phyloP scores from a whole-genome alignment of 2,329 filamentous ascomycete genomes.

The Pseudogymnoascus destructans region DNA sequence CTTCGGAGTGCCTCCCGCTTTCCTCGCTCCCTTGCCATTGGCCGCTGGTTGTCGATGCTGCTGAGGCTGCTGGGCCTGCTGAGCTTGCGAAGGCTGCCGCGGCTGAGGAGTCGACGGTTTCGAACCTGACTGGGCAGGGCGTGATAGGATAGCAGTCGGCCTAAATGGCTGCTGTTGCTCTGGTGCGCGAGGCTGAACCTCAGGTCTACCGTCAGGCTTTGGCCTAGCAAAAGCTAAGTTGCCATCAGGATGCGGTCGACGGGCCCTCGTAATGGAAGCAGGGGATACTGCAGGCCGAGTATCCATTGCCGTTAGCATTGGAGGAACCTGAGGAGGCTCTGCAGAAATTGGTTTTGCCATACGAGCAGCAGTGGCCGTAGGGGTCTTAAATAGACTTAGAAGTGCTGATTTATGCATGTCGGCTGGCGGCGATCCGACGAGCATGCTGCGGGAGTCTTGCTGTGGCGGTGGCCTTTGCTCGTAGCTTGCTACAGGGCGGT shows the following conservation, averaged over 20 bases:
- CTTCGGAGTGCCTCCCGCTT: not conserved
- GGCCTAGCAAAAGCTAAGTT: constrained; percentile 12
- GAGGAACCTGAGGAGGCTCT: not conserved
- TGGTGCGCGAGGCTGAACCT: constrained; percentile 13
- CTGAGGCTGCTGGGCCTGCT: not conserved
- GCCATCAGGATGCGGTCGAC: constrained; percentile 17
- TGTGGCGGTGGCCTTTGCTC: constrained; percentile 12
- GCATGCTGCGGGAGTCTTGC: constrained; percentile 11
- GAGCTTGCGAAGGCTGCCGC: not conserved
- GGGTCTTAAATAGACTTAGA: constrained; percentile 24
- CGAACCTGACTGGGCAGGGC: not conserved
- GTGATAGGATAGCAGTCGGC: constrained; percentile 2
- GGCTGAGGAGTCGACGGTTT: constrained; percentile 6
- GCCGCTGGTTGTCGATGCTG: constrained; percentile 8
- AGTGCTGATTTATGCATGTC: constrained; percentile 22
- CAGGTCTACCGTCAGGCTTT: not conserved
- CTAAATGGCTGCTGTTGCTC: not conserved
- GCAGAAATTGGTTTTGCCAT: constrained; percentile 11
- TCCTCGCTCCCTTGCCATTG: not conserved
- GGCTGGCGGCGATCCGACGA: constrained; percentile 18
- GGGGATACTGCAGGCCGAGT: constrained; percentile 18
- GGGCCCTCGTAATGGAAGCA: constrained; percentile 15
- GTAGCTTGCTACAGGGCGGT: constrained; percentile 11
- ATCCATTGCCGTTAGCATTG: not conserved
- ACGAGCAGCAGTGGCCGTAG: constrained; percentile 16